These are phyloP conservation scores for Geranomyces michiganensis DNA, from an alignment of 192 early-diverging fungal genomes.

Conservation along the genomic window DNA sequence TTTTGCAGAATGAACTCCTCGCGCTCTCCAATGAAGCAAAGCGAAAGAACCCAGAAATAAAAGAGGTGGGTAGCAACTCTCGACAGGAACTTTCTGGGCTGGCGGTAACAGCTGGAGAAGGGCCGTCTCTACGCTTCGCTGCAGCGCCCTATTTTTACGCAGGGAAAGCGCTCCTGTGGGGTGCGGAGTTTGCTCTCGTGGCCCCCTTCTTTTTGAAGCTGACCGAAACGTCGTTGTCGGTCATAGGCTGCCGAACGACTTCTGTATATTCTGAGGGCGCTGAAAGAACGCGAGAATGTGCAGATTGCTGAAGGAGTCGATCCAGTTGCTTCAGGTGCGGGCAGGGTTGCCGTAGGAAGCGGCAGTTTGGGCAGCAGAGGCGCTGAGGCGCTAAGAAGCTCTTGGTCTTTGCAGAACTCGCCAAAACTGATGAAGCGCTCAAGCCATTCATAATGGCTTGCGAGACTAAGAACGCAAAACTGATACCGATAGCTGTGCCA, in stretches of 20 bases:
- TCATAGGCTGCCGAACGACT: conserved; percentile 69
- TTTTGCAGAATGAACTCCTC: conserved; percentile 81
- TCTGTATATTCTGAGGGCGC: conserved; percentile 56
- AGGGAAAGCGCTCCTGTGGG: too few relatives aligned
- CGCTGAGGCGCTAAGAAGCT: not conserved
- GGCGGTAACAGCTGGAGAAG: too few relatives aligned
- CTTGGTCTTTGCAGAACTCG: conserved; percentile 56
- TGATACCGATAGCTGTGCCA: conserved; percentile 79
- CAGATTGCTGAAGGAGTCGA: conserved; percentile 48
- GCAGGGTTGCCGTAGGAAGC: too few relatives aligned
- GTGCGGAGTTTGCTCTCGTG: too few relatives aligned
- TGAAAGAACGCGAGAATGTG: conserved; percentile 57
- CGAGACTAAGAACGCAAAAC: conserved; percentile 79
- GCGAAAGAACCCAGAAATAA: conserved; percentile 91
- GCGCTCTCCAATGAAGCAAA: conserved; percentile 83
- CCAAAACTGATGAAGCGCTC: conserved; percentile 77
- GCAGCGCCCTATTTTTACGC: too few relatives aligned
- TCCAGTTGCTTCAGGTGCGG: conserved; percentile 13
- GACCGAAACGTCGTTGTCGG: not conserved
- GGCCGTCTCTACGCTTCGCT: too few relatives aligned
- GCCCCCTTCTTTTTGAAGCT: too few relatives aligned
- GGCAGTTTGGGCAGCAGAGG: not conserved
- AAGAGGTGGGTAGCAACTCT: conserved; percentile 66
- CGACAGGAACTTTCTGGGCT: conserved; percentile 51
- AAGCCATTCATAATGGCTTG: conserved; percentile 86